phyloP scores from a whole-genome alignment of 2,329 filamentous ascomycete genomes.

The Orbilia javanica region DNA sequence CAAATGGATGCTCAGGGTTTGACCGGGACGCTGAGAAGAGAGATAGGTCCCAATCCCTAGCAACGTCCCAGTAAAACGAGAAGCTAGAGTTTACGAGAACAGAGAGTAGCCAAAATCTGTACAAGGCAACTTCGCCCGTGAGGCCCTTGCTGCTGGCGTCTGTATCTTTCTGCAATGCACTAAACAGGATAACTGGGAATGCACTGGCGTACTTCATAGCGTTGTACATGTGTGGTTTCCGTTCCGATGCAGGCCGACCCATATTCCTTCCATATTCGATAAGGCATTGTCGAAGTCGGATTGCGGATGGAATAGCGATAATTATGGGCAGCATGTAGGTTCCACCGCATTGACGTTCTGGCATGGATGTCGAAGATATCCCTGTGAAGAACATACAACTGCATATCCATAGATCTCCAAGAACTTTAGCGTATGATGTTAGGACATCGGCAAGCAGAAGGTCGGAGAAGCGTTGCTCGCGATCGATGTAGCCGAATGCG shows the following conservation, averaged over 20 bases:
- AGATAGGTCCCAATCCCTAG: slow-evolving; percentile 95
- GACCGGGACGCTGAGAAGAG: slow-evolving; percentile 72
- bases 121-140: slow-evolving; percentile 64
- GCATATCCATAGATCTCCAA: slow-evolving; percentile 88
- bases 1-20: slow-evolving; percentile 77
- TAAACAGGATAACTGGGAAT: slow-evolving; percentile 89
- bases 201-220: slow-evolving; percentile 94
- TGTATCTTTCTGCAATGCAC: slow-evolving; percentile 77
- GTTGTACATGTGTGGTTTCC: slow-evolving; percentile 86
- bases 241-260: slow-evolving; percentile 65
- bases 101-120: slow-evolving; percentile 71
- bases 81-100: slow-evolving; percentile 88
- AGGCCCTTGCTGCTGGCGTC: slow-evolving; percentile 69
- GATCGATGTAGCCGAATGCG: slow-evolving; percentile 84
- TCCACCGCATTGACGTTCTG: slow-evolving; percentile 85
- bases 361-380: slow-evolving; percentile 78
- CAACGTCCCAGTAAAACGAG: slow-evolving; percentile 98
- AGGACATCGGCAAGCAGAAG: slow-evolving; percentile 92
- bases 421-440: slow-evolving; percentile 92
- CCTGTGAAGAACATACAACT: slow-evolving; percentile 90
- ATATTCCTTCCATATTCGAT: slow-evolving; percentile 83
- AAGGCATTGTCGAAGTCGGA: slow-evolving; percentile 90
- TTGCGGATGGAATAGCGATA: slow-evolving; percentile 83
- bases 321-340: slow-evolving; percentile 83
- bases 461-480: slow-evolving; percentile 94